Percentiles rank a stretch among this genome's conserved stretches.
Conservation (phyloP, 2,329 filamentous ascomycete genomes). For the Nigrospora oryzae region DNA sequence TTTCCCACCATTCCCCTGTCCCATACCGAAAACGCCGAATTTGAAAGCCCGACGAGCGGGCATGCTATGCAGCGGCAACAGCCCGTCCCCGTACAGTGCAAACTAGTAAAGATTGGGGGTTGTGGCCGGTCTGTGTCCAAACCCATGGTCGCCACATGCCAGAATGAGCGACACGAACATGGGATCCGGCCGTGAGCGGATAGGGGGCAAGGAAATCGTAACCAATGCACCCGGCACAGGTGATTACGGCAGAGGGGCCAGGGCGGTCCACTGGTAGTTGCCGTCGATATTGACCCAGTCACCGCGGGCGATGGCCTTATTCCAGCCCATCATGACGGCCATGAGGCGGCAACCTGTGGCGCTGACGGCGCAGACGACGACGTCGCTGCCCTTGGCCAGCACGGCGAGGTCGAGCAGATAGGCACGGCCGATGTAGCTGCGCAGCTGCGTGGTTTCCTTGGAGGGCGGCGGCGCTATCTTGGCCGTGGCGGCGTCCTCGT, state of each 20-base stretch:
- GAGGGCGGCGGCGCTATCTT: conserved; percentile 27
- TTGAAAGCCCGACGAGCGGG: too few species aligned
- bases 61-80: too few species aligned
- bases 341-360: conserved; percentile 64
- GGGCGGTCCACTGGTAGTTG: conserved; percentile 49
- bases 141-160: too few species aligned
- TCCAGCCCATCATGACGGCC: conserved; percentile 84
- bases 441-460: conserved; percentile 52
- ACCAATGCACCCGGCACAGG: too few species aligned
- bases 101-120: too few species aligned
- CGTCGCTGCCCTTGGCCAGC: conserved; percentile 58
- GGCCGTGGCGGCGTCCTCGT: conserved; percentile 20
- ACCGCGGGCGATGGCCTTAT: conserved; percentile 49
- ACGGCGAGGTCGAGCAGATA: conserved; percentile 77
- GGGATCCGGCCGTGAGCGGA: too few species aligned
- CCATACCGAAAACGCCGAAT: too few species aligned
- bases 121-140: too few species aligned
- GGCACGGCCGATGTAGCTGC: conserved; percentile 69
- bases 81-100: too few species aligned
- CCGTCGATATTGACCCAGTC: conserved; percentile 78
- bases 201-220: too few species aligned
- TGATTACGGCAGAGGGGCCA: neutral
- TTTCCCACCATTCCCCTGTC: too few species aligned
- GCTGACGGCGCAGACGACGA: conserved; percentile 69
- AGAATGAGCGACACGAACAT: too few species aligned